phyloP scores from a whole-genome alignment of 441 rosid species.

The Jatropha podagrica region DNA sequence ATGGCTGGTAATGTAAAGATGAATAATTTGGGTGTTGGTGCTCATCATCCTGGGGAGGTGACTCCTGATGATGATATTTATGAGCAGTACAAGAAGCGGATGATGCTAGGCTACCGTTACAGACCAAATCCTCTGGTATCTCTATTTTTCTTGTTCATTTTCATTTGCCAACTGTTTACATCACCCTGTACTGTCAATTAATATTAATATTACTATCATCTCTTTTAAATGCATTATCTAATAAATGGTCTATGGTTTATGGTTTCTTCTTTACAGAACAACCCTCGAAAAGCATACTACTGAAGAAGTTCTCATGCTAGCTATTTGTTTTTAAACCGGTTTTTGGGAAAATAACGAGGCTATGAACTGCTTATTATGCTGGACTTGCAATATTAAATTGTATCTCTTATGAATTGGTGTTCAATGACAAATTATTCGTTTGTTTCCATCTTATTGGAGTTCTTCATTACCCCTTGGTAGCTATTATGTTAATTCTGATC shows the following conservation, averaged over 20 bases:
- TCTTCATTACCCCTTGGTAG: too few species aligned
- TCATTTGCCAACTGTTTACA: not conserved
- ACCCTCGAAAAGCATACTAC: conserved; percentile 88
- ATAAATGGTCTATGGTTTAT: conserved; percentile 9
- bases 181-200: not conserved
- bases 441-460: not conserved
- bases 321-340: not conserved
- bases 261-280: conserved; percentile 47
- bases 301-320: conserved; percentile 27
- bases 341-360: conserved; percentile 5
- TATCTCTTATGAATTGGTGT: conserved; percentile 4
- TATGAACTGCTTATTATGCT: not conserved
- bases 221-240: not conserved
- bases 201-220: not conserved
- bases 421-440: not conserved
- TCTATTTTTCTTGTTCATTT: not conserved
- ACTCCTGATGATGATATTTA: conserved; percentile 90
- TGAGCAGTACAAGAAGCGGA: conserved; percentile 97
- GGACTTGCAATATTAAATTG: not conserved
- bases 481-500: too few species aligned
- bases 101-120: conserved; percentile 96
- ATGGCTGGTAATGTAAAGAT: conserved; percentile 82
- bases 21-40: conserved; percentile 91
- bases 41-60: conserved; percentile 89
- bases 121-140: conserved; percentile 95